Evolutionary conservation across 495 filamentous ascomycete species (phyloP).

Genomic region (Neurospora tetrasperma): DNA sequence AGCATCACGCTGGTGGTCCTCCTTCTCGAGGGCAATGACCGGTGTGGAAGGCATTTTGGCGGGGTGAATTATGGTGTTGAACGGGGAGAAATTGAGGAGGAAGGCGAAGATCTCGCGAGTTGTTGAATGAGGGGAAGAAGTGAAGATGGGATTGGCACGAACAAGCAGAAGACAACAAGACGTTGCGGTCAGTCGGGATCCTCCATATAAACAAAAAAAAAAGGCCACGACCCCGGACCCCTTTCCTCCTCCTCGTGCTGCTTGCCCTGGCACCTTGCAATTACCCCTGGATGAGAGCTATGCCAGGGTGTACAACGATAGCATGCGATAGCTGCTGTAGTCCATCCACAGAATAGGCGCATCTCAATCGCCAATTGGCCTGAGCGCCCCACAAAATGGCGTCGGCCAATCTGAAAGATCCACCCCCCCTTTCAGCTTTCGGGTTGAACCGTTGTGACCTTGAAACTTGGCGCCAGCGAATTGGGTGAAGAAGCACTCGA

Average conservation of each 20-base stretch:
- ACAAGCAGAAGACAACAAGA: background rate
- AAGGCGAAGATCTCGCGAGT: background rate
- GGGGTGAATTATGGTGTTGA: constrained; percentile 4
- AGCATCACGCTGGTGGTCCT: constrained; percentile 84
- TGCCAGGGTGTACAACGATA: constrained; percentile 1
- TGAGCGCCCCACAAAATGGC: background rate
- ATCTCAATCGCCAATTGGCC: constrained; percentile 2
- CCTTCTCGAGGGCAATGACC: constrained; percentile 58
- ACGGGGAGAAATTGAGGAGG: background rate
- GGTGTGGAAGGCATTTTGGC: constrained; percentile 54
- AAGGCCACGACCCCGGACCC: background rate
- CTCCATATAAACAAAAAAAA: constrained; percentile 1
- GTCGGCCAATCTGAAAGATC: background rate
- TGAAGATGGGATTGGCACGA: constrained; percentile 1
- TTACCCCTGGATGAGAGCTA: background rate
- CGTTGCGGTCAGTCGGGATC: background rate
- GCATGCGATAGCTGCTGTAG: constrained; percentile 3
- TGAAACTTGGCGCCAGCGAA: background rate
- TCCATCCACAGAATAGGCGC: background rate
- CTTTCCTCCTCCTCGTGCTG: background rate
- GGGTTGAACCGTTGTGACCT: background rate
- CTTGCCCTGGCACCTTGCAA: background rate
- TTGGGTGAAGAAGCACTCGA: background rate
- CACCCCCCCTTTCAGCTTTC: background rate
- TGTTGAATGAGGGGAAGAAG: constrained; percentile 4